Conservation (phyloP, 2,329 filamentous ascomycete genomes). For the Penicillium hesseltinei region DNA sequence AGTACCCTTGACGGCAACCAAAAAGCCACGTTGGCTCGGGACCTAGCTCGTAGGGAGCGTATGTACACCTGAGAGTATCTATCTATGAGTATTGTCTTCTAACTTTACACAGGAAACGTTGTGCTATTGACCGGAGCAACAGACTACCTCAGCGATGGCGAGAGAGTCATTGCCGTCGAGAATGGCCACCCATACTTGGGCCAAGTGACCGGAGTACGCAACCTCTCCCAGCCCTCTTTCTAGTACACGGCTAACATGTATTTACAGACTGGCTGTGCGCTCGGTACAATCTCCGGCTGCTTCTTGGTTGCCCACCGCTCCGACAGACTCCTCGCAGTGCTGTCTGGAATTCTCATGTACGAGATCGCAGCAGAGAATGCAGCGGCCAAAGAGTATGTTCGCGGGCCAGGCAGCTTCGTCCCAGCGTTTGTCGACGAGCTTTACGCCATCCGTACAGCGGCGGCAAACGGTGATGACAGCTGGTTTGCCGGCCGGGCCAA, state of each 20-base stretch:
- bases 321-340: slow-evolving; percentile 68
- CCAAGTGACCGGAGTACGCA: slow-evolving; percentile 46
- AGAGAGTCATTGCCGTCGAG: slow-evolving; percentile 62
- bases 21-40: slow-evolving; percentile 61
- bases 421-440: slow-evolving; percentile 78
- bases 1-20: slow-evolving; percentile 55
- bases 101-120: slow-evolving; percentile 51
- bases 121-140: slow-evolving; percentile 78
- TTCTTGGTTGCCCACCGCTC: slow-evolving; percentile 63
- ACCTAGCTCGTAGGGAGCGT: slow-evolving; percentile 65
- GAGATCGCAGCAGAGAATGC: slow-evolving; percentile 74
- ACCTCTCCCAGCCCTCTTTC: background rate
- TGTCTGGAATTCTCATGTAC: slow-evolving; percentile 73
- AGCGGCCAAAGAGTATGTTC: slow-evolving; percentile 58
- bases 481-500: slow-evolving; percentile 40
- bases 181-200: slow-evolving; percentile 69
- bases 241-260: background rate
- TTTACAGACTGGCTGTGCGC: slow-evolving; percentile 68
- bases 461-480: slow-evolving; percentile 32
- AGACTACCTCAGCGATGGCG: slow-evolving; percentile 76
- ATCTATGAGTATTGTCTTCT: background rate
- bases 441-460: slow-evolving; percentile 43
- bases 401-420: slow-evolving; percentile 82
- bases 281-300: slow-evolving; percentile 78
- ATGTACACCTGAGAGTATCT: slow-evolving; percentile 2